These are phyloP conservation scores for Xanthoparmelia taractica DNA, from an alignment of 495 filamentous ascomycete species.

Conservation along the genomic window DNA sequence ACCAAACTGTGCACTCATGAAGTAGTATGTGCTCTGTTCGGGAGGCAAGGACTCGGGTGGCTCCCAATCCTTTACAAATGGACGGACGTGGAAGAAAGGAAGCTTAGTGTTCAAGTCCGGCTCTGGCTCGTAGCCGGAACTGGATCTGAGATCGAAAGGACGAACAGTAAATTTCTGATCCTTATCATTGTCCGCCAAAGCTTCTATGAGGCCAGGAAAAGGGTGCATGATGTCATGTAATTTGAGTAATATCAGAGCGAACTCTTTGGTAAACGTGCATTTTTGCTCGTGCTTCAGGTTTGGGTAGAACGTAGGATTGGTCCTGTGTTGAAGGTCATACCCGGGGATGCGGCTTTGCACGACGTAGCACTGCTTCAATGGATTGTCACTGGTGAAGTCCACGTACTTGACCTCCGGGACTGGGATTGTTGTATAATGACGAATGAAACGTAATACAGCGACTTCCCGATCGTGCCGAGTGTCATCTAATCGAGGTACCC, in stretches of 20 bases:
- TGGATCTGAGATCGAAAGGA: not conserved
- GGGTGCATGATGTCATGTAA: not conserved
- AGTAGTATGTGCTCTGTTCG: not conserved
- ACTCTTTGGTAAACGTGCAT: conserved; percentile 13
- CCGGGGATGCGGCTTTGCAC: conserved; percentile 16
- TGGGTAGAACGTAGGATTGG: not conserved
- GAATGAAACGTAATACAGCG: conserved; percentile 11
- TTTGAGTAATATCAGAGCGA: conserved; percentile 3
- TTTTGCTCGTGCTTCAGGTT: conserved; percentile 15
- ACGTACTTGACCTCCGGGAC: conserved; percentile 10
- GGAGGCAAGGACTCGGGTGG: not conserved
- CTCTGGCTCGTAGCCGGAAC: not conserved
- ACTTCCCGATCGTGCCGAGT: conserved; percentile 4
- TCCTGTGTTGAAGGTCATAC: not conserved
- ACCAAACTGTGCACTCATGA: conserved; percentile 3
- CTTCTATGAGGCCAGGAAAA: conserved; percentile 6
- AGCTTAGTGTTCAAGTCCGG: not conserved
- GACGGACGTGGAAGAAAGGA: conserved; percentile 2
- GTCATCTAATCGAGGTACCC: conserved; percentile 9
- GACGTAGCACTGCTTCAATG: conserved; percentile 15
- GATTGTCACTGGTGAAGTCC: conserved; percentile 10
- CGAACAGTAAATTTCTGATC: conserved; percentile 8
- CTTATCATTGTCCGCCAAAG: not conserved
- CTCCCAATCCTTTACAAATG: not conserved
- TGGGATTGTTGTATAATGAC: conserved; percentile 13